Evolutionary conservation across 345 rosid species (phyloP).

Genomic region (Gossypium anomalum): DNA sequence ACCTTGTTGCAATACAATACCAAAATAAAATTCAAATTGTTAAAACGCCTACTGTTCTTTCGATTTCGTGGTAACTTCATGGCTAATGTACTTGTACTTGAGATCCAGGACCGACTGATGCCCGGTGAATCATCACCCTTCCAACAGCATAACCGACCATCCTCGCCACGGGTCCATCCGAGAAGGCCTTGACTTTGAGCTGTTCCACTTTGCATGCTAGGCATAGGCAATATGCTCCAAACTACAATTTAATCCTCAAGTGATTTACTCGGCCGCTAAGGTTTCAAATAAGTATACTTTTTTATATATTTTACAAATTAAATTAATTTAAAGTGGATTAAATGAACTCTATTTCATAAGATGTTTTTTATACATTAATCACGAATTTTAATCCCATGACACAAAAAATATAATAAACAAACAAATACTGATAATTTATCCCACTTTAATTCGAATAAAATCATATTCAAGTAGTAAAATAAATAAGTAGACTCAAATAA

Average conservation of each 20-base stretch:
- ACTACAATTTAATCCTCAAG: conserved; percentile 27
- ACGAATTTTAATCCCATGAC: too few relatives aligned
- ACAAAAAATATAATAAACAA: too few relatives aligned
- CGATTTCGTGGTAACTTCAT: conserved; percentile 34
- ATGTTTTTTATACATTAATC: too few relatives aligned
- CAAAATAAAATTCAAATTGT: not conserved
- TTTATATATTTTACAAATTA: too few relatives aligned
- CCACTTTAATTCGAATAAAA: too few relatives aligned
- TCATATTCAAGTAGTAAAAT: too few relatives aligned
- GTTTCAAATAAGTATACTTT: too few relatives aligned
- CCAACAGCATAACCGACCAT: conserved; percentile 94
- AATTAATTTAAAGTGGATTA: too few relatives aligned
- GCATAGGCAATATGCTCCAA: conserved; percentile 65
- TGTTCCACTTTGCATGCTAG: conserved; percentile 31
- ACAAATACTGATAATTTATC: too few relatives aligned
- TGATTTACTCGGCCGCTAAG: too few relatives aligned
- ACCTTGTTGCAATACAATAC: not conserved
- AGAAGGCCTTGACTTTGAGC: conserved; percentile 48
- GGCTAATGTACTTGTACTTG: conserved; percentile 40
- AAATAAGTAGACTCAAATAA: too few relatives aligned
- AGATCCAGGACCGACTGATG: conserved; percentile 61
- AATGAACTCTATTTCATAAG: too few relatives aligned
- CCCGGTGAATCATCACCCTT: conserved; percentile 45
- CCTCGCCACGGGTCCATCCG: conserved; percentile 97
- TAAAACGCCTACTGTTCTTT: conserved; percentile 44